Percentiles rank a stretch among this genome's conserved stretches.
phyloP scores from a whole-genome alignment of 139 green algal species.

The Diplosphaera chodatii region DNA sequence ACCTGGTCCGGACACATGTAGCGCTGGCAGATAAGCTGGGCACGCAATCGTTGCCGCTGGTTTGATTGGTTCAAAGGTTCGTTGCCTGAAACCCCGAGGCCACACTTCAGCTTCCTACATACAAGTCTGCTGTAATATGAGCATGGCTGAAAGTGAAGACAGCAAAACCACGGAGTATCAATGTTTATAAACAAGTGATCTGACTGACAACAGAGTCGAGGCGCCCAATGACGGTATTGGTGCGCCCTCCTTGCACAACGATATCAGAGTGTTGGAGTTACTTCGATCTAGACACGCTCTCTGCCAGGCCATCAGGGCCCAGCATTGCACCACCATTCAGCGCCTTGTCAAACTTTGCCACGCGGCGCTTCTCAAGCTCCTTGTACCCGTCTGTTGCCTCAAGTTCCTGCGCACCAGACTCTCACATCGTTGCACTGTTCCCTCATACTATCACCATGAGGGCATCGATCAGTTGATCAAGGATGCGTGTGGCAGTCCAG shows the following conservation, averaged over 20 bases:
- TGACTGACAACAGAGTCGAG: too few relatives aligned
- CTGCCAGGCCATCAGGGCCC: not conserved
- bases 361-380: not conserved
- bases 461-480: too few relatives aligned
- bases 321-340: not conserved
- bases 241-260: not conserved
- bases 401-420: not conserved
- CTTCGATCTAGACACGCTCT: not conserved
- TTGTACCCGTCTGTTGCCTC: not conserved
- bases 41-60: conserved; percentile 71
- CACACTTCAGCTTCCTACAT: too few relatives aligned
- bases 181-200: too few relatives aligned
- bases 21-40: conserved; percentile 85
- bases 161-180: too few relatives aligned
- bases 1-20: conserved; percentile 80
- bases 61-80: too few relatives aligned
- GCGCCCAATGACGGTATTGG: not conserved
- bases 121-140: too few relatives aligned
- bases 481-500: too few relatives aligned
- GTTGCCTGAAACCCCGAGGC: too few relatives aligned
- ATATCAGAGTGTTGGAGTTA: not conserved
- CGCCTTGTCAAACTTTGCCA: not conserved
- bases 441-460: too few relatives aligned
- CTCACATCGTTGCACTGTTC: too few relatives aligned
- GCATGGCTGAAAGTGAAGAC: too few relatives aligned